Base-by-base conservation (phyloP, 2,329 filamentous ascomycete species). In the Fusarium nurragi region DNA sequence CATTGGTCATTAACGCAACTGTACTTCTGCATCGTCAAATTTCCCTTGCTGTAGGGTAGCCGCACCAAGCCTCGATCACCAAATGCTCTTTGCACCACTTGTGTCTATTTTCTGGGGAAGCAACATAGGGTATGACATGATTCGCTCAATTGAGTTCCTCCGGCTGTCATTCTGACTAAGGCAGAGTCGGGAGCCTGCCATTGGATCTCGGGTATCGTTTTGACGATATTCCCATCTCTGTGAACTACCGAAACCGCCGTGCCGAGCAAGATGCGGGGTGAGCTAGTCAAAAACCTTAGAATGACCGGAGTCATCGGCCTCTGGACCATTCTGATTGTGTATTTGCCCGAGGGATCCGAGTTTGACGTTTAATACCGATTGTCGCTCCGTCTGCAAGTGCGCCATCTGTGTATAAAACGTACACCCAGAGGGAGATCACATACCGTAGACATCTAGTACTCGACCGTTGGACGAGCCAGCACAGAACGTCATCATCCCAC, bases 231-330 rank as follows among this genome's bases (percentile, higher is more conserved):
- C 23, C 44, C 26, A 40, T 45, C 12, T 44, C 32, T 30, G 7
- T 7, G 16, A 38, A 46, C 47, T 52, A 47, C 54, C 63, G 46
- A 30, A 23, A 39, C n/a, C n/a, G n/a, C n/a, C n/a, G n/a, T n/a
- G 19, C 52, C 52, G 53, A n/a, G 16, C 16, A 18, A 46, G 30
- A 49, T 66, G 64, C 64, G 59, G 64, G 64, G 63, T 22, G 26
- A 40, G 3, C 47, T 40, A 40, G 25, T 19, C 44, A 26, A 41
- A 54, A 21, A 14, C 19, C 28, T 34, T n/a, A n/a, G n/a, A n/a
- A n/a, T n/a, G n/a, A n/a, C n/a, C n/a, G n/a, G 32, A 9, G 32
- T n/a, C 32, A 34, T 34, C 32, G 32, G 16, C 32, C 9, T 18
- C 10, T 30, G 6, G 26, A 30, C 6, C 13, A 30, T 14, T 30